Base-by-base conservation (phyloP, 2,329 filamentous ascomycete genomes). In the Penicillium italicum region DNA sequence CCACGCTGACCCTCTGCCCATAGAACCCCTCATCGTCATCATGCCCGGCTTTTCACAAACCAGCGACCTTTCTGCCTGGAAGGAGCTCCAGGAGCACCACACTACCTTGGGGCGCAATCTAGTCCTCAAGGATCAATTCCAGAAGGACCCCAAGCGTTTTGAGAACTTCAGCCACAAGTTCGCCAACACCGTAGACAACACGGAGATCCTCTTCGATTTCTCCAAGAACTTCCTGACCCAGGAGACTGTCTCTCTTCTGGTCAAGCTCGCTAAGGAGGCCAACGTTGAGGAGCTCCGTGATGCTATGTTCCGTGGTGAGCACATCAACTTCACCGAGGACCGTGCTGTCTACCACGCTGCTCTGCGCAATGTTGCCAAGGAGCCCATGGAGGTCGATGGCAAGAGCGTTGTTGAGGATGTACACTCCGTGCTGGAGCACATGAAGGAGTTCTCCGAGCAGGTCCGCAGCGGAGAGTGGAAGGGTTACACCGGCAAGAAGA, bases 321-420 rank as follows among this genome's bases (percentile, higher is more conserved):
- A 95, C 84, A 97, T 99, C 82, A 99, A 99, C 85, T 97, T 97
- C 80, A 99, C 94, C 58, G 94, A 99, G 82, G 82, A 93, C 73
- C 88, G 94, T 63, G 94, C 94, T 63, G 94, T 99, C 63, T 96
- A 96, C 81, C 94, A 99, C 79, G 85, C 90, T 66, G 94, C 94
- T 46, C 84, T 99, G 71, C 89, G 94, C 74, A 99, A 99, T 75
- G 87, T 91, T 62, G 83, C 85, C 74, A 91, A 90, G 73, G 85
- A 90, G 83, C 85, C 81, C 45, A 86, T 88, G 84, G 74, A 90
- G 77, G 94, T 97, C 31, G 88, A 97, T 64, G 93, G 92, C 60
- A 80, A 91, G 77, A 93, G 95, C 72, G 94, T 99, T 69, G 93
- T 97, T 74, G 90, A 92, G 69, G 94, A 87, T 54, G 93, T 97